phyloP scores from a whole-genome alignment of 225 moss, liverwort and hornwort species.

The Sphagnum tenellum region DNA sequence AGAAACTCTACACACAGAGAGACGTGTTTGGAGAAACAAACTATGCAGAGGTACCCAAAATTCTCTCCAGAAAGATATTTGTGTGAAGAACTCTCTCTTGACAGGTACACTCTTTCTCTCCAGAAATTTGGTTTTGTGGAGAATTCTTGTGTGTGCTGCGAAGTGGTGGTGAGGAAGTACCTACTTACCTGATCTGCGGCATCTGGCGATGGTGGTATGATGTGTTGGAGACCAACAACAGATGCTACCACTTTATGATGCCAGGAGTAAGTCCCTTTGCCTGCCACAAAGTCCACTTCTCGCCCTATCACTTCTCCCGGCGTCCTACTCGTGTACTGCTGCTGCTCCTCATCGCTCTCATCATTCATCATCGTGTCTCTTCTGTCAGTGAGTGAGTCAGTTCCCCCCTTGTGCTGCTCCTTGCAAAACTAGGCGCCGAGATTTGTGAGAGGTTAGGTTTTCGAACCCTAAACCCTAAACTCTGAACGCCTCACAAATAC shows the following conservation, averaged over 20 bases:
- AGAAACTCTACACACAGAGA: too few species aligned
- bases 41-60: background rate
- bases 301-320: conserved; percentile 85
- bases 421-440: too few species aligned
- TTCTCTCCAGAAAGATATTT: background rate
- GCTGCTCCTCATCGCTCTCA: conserved; percentile 29
- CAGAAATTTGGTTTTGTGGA: background rate
- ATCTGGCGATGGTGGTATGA: conserved; percentile 29
- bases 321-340: conserved; percentile 30
- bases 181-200: conserved; percentile 50
- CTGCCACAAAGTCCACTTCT: conserved; percentile 44
- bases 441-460: too few species aligned
- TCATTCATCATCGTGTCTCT: background rate
- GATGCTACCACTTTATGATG: conserved; percentile 70
- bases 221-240: conserved; percentile 58
- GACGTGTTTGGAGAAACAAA: background rate
- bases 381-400: too few species aligned
- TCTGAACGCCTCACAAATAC: too few species aligned
- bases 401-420: too few species aligned
- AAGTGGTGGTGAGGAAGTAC: too few species aligned
- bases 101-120: background rate
- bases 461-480: too few species aligned
- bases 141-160: too few species aligned
- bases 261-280: conserved; percentile 73
- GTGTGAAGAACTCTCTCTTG: background rate